Conservation (phyloP, 2,329 filamentous ascomycete species). For the Fusarium sp. region DNA sequence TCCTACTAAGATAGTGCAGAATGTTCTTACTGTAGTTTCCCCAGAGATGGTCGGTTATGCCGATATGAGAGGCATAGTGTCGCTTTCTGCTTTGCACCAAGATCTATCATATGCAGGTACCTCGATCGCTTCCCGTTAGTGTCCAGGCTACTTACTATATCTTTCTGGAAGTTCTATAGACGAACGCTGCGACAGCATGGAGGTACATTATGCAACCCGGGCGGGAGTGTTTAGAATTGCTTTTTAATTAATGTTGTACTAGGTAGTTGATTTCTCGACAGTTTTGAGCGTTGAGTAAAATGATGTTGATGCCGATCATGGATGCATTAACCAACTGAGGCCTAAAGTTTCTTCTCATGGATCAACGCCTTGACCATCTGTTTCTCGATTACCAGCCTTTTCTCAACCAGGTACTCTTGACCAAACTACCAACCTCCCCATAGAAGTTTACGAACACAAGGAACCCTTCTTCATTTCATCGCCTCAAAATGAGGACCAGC, state of each 20-base stretch:
- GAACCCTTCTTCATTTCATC: constrained; percentile 8
- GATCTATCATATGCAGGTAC: constrained; percentile 6
- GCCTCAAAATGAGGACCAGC: constrained; percentile 62
- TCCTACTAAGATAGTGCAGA: background rate
- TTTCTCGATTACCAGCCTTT: background rate
- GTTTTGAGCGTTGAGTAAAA: background rate
- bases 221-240: background rate
- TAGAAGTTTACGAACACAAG: background rate
- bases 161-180: background rate
- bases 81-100: background rate
- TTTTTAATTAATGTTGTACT: background rate
- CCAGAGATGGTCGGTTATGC: constrained; percentile 6
- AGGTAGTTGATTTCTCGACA: background rate
- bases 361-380: background rate
- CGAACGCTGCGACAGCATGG: background rate
- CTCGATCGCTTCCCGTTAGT: constrained; percentile 1
- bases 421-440: background rate
- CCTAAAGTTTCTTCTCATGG: background rate
- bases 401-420: background rate
- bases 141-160: background rate
- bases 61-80: background rate
- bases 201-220: constrained; percentile 14
- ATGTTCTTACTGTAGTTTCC: background rate
- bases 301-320: background rate
- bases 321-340: background rate